A percentile compares a stretch with the other conserved stretches of the same genome.
phyloP scores from a whole-genome alignment of 352 stramenopile species.

The Globisporangium takayamanum region DNA sequence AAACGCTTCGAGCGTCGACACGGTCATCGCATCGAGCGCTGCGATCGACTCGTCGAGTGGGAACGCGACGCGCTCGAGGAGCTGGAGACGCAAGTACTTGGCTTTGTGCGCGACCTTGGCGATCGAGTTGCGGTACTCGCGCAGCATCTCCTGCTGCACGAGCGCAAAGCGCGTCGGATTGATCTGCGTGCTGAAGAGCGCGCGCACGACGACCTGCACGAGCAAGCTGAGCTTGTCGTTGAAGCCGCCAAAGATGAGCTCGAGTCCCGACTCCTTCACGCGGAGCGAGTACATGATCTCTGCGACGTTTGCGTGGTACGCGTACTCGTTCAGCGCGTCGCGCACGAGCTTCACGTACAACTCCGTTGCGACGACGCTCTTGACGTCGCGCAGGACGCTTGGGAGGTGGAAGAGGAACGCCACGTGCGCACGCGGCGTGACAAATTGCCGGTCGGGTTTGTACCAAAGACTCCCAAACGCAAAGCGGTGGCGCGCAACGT shows the following conservation, averaged over 20 bases:
- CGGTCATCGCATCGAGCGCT: conserved; percentile 34
- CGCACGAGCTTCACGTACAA: conserved; percentile 59
- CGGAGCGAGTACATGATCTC: conserved; percentile 66
- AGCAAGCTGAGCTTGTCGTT: conserved; percentile 69
- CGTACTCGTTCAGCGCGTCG: conserved; percentile 65
- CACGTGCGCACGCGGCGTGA: conserved; percentile 51
- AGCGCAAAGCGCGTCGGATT: conserved; percentile 46
- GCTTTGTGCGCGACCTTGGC: conserved; percentile 51
- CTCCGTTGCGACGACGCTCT: conserved; percentile 38
- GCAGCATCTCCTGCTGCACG: conserved; percentile 63
- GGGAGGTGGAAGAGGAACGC: conserved; percentile 48
- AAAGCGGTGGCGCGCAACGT: conserved; percentile 28
- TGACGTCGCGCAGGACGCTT: conserved; percentile 28
- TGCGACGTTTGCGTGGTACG: conserved; percentile 68
- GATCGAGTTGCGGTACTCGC: conserved; percentile 59
- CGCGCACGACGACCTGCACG: conserved; percentile 50
- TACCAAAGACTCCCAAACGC: conserved; percentile 58
- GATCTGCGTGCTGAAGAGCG: conserved; percentile 47
- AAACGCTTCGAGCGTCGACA: conserved; percentile 33
- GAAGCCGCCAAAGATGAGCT: conserved; percentile 69
- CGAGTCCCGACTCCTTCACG: conserved; percentile 52
- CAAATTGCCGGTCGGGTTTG: conserved; percentile 51
- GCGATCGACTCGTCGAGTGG: conserved; percentile 35
- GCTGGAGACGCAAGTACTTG: conserved; percentile 56
- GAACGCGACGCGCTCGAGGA: conserved; percentile 50